These are phyloP conservation scores for Paramecium octaurelia DNA, from an alignment of 73 alveolate genomes.

Conservation along the genomic window DNA sequence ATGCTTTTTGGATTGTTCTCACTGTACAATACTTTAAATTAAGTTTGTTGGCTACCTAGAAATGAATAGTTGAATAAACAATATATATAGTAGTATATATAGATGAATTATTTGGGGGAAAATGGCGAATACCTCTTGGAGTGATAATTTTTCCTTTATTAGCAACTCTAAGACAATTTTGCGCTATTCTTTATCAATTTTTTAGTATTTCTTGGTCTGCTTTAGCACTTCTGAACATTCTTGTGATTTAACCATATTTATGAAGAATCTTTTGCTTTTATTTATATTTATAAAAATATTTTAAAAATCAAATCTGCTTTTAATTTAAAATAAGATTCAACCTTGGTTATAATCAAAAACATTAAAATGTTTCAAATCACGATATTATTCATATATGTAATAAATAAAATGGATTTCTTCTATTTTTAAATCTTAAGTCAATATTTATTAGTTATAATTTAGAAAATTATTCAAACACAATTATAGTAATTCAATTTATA, in stretches of 20 bases:
- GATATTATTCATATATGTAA: not conserved
- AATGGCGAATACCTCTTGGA: not conserved
- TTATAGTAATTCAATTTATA: not conserved
- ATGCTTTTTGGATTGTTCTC: conserved; percentile 25
- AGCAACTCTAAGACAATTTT: not conserved
- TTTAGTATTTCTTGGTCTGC: not conserved
- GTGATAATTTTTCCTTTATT: not conserved
- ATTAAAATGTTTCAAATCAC: not conserved
- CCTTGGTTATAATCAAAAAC: not conserved
- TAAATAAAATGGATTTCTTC: too few species aligned
- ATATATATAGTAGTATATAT: not conserved
- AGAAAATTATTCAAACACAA: not conserved
- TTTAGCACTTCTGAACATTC: not conserved
- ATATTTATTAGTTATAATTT: not conserved
- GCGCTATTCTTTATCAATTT: not conserved
- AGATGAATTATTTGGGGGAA: not conserved
- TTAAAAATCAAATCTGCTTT: not conserved
- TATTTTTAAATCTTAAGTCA: too few species aligned
- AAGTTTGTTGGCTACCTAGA: conserved; percentile 40
- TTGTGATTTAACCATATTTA: not conserved
- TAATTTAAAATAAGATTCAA: not conserved
- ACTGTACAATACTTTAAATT: conserved; percentile 26
- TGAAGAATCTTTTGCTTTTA: conserved; percentile 3
- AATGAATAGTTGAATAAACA: not conserved
- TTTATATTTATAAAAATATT: not conserved